Evolutionary conservation across 2,329 filamentous ascomycete species (phyloP), one percentile per base, ranked within the genome.

Genomic region (Simplicillium sp.): DNA sequence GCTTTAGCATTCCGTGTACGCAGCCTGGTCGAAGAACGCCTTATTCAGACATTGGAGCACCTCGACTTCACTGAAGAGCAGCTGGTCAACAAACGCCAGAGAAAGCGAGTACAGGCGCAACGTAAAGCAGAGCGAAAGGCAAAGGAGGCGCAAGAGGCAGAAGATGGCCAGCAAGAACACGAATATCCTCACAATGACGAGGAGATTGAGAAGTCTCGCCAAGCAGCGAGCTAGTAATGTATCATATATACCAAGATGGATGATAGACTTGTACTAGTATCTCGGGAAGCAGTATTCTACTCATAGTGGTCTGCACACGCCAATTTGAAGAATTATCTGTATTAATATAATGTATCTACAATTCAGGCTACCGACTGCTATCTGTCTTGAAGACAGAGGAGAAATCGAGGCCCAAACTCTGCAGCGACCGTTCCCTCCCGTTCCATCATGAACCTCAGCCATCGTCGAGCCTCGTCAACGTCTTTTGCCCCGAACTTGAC

Each of bases 401-500:
- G 55, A 3, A 84, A 78, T 53, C 87, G 75, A 43, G 87, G 80
- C 4, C 87, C 87, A 66, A 92, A 92, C 12, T 73, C 61, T 38
- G 64, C 60, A 11, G 70, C 60, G 11, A 92, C 67, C 44, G 74
- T 87, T 2, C 82, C 82, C 56, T 90, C 84, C 45, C 77, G 68
- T 38, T 67, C 65, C 36, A 90, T 62, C 71, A 94, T 81, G 8
- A 66, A 69, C 13, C 76, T 75, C 44, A 94, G 67, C 84, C 87
- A 94, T 29, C 70, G 62, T 47, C 82, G 77, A 4, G 80, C 86
- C 12, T 79, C 80, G 57, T 94, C 85, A 18, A 92, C 79, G 40
- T 79, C 80, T 40, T 69, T 70, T 3, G 87, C 84, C 3, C 84
- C 84, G 55, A 94, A 90, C 57, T 94, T 94, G 46, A 94, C 80